Evolutionary conservation across 257 asterid species (phyloP), one percentile per base, ranked within the genome.

Genomic region (Nicotiana tomentosiformis): DNA sequence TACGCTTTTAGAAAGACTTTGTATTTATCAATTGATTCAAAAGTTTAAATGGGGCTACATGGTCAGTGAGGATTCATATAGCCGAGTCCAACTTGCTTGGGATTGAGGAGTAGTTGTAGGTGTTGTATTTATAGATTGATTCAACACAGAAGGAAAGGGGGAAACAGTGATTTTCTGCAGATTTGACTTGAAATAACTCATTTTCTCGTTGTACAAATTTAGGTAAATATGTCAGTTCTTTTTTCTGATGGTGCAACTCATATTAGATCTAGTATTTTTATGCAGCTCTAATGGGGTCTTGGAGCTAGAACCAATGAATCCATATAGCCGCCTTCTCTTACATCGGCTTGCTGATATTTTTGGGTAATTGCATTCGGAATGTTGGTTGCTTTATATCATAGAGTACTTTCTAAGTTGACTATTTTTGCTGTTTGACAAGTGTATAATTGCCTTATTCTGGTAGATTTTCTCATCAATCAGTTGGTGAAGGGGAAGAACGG

Each of bases 311-410:
- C 99, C 98, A 39, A 93, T 88, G 93, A 89, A 90, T 89, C 82
- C 97, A 51, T 95, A 95, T 88, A 83, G 83, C 82, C 99, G 99
- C 77, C 90, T 92, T 86, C 94, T 95, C 43, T 80, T 92, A 62
- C 99, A 95, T 87, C 99, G 97, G 69, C 97, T 93, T 88, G 98
- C 99, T 83, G 98, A 95, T 78, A 90, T 95, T 81, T 95, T 91
- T 57, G 99, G 97, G 98, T 95, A 89, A 81, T 9, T 51, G 46
- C 43, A 51, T 57, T 76, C 29, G 16, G 80, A 15, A 51, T 51
- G 80, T 76, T 76, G 80, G 29, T 76, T 29, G 3, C 29, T 15
- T 26, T 16, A 76, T 26, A 76, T 51, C 29, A 29, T 76, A 29
- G 64, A 7, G 46, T 15, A 74, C 10, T 53, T 53, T 53, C 58